These are phyloP conservation scores for Agrocybe praecox DNA, from an alignment of 768 basidiomycete genomes.

Conservation along the genomic window DNA sequence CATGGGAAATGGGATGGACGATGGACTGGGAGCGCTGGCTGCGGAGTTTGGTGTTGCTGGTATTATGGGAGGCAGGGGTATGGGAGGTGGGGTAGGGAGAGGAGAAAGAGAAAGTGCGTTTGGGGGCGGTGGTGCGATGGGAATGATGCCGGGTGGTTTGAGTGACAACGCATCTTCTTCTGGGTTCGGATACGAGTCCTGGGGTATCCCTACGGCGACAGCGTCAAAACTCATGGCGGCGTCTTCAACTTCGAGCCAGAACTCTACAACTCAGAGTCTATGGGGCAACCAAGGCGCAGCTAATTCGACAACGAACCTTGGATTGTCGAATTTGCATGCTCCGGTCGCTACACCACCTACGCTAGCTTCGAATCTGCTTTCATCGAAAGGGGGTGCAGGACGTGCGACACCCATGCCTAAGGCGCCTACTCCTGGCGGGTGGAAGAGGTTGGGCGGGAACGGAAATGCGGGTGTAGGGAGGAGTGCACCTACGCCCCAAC, in stretches of 20 bases:
- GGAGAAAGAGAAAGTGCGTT: too few species aligned
- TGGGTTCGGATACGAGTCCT: background rate
- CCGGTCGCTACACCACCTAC: background rate
- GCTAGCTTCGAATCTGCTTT: background rate
- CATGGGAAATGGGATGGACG: background rate
- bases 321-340: background rate
- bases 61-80: too few species aligned
- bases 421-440: background rate
- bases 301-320: background rate
- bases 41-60: too few species aligned
- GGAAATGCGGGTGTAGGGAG: background rate
- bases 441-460: background rate
- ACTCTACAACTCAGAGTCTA: background rate
- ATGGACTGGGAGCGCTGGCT: background rate
- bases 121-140: too few species aligned
- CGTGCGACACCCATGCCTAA: constrained; percentile 1
- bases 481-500: background rate
- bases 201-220: background rate
- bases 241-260: background rate
- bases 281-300: background rate
- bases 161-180: too few species aligned
- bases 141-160: too few species aligned
- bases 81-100: too few species aligned
- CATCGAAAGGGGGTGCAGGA: background rate
- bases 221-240: background rate